Base-by-base conservation (phyloP, 2,329 filamentous ascomycete species). In the Beauveria brongniartii region DNA sequence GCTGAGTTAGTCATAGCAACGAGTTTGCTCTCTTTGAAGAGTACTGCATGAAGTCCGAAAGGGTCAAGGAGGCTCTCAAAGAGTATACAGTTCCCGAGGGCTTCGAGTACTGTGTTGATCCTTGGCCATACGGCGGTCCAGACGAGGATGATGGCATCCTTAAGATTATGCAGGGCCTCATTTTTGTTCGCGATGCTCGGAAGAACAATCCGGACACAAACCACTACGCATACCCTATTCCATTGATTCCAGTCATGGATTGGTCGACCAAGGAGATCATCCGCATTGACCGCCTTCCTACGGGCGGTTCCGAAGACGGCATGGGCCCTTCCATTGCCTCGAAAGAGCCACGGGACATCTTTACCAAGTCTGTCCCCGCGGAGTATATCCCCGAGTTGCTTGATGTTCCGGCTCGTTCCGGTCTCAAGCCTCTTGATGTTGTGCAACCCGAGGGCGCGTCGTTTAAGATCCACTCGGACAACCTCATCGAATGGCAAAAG, bases 351-450 rank as follows among this genome's bases (percentile, higher is more conserved):
- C 77, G 66, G 71, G 79, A 69, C 70, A 77, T 78, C 22, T 80
- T 85, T 55, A 74, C 75, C 16, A 69, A 73, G 50, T 66, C 69
- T 60, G 69, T 66, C 48, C 61, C 74, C 0, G 74, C 76, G 41
- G 80, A 82, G 60, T 82, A 80, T 65, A 70, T 77, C 0, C 78
- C 79, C 2, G 80, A 82, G 67, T 73, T 87, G 2, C 73, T 85
- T 10, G 73, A 77, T 16, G 66, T 69, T 1, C 76, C 79, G 0
- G 66, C 76, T 18, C 73, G 84, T 14, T 73, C 77, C 48, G 82
- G 82, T 60, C 68, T 85, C 30, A 91, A 90, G 72, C 88, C 88
- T 5, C 81, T 92, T 68, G 83, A 90, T 65, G 85, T 93, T 51
- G 79, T 84, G 1, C 90, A 93, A 68, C 81, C 81, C 43, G 83